Conservation (phyloP, 148 eudicot genomes). For the Selenicereus undatus region DNA sequence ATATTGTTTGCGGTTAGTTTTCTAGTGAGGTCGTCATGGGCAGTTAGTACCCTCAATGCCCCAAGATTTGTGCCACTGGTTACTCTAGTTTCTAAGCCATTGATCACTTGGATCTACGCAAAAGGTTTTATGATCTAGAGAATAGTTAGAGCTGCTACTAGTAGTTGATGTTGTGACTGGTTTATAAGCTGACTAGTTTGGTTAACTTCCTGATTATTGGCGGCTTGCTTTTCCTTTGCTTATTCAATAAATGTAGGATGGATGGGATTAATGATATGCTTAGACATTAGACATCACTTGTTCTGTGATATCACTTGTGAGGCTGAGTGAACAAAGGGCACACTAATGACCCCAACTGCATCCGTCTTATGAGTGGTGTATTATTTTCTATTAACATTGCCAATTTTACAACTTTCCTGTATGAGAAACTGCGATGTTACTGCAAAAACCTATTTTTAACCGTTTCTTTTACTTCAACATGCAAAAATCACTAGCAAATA, state of each 20-base stretch:
- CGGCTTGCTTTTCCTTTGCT: background rate
- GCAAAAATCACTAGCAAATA: too few species aligned
- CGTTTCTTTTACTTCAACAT: too few species aligned
- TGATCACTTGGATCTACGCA: background rate
- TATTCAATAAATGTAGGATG: background rate
- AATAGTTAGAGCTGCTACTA: background rate
- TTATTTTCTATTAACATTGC: background rate
- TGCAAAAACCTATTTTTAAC: too few species aligned
- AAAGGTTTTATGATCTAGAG: background rate
- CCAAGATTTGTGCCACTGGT: conserved; percentile 6
- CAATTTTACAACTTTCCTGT: background rate
- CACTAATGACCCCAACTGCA: background rate
- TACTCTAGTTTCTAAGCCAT: background rate
- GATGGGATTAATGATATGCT: conserved; percentile 1
- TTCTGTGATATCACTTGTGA: background rate
- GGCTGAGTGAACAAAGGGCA: background rate
- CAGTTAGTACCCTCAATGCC: background rate
- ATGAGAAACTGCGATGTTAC: too few species aligned
- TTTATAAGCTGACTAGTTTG: conserved; percentile 3
- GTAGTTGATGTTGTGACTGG: background rate
- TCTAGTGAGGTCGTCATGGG: conserved; percentile 10
- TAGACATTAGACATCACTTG: background rate
- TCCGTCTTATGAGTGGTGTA: background rate
- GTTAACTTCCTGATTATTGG: background rate
- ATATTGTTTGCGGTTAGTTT: conserved; percentile 5